Conservation (phyloP, 225 moss, liverwort and hornwort species). For the Straminergon stramineum region DNA sequence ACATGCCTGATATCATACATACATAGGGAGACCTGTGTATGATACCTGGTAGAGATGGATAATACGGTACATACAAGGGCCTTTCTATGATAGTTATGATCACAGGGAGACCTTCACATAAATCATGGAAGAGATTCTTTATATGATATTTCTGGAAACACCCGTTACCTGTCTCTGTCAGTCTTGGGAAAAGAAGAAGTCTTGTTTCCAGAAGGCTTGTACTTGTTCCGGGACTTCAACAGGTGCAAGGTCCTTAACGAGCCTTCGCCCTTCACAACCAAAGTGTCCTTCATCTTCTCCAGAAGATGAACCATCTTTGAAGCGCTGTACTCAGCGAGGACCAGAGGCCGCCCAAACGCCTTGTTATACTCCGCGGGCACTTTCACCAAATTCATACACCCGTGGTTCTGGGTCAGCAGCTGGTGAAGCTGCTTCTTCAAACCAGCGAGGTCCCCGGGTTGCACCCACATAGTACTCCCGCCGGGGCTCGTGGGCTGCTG, state of each 20-base stretch:
- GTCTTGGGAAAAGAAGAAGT: constrained; percentile 2
- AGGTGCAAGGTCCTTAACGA: constrained; percentile 29
- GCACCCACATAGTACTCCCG: constrained; percentile 24
- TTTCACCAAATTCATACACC: constrained; percentile 52
- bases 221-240: constrained; percentile 49
- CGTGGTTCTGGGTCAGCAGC: constrained; percentile 40
- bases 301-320: constrained; percentile 48
- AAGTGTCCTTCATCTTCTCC: constrained; percentile 63
- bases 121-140: not conserved
- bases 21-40: not conserved
- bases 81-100: not conserved
- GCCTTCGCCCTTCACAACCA: constrained; percentile 52
- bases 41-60: not conserved
- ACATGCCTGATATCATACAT: not conserved
- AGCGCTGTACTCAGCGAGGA: constrained; percentile 41
- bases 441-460: constrained; percentile 35
- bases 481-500: constrained; percentile 27
- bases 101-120: not conserved
- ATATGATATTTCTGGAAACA: too few relatives aligned
- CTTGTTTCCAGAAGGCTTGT: constrained; percentile 29
- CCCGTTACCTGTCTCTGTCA: constrained; percentile 13
- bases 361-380: constrained; percentile 67
- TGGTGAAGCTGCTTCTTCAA: constrained; percentile 65
- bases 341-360: constrained; percentile 43
- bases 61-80: not conserved